Base-by-base conservation (phyloP, 164 flowering plant species). In the Liriodendron chinense region DNA sequence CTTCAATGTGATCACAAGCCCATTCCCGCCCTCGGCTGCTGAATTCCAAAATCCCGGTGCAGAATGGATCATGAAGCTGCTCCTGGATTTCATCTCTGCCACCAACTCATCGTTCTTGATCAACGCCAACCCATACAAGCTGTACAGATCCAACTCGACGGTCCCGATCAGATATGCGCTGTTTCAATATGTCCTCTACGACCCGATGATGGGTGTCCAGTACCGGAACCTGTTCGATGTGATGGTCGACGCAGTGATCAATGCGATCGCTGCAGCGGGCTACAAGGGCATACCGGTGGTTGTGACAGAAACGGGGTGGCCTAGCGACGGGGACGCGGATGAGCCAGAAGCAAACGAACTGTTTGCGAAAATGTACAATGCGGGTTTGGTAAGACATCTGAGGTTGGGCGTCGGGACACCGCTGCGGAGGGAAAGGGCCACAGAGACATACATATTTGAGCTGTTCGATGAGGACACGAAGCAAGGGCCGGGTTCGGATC, bases 231-330 rank as follows among this genome's bases (percentile, higher is more conserved):
- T 92, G 13, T 94, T 89, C 74, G 97, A 94, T 68, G 82, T 86
- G 83, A 93, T 94, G 98, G 87, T 89, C 0, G 97, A 92, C 28
- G 84, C 92, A 0, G 89, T 89, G 9, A 72, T 88, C 0, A 78
- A 78, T 1, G 89, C 95, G 1, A 86, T 93, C 88, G 90, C 88
- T 13, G 89, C 81, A 21, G 66, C 84, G 0, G 98, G 97, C 1
- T 87, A 89, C 72, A 87, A 86, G 82, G 81, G 82, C 9, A 77
- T 91, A 13, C 97, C 93, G 2, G 75, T 93, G 47, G 74, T 89
- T 0, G 97, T 93, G 78, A 71, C 93, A 1, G 95, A 90, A 81
- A 94, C 92, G 1, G 98, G 98, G 25, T 94, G 98, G 98, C 97
- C 98, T n/a, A 89, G 92, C 76, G 49, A 77, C 10, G 83, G 84